These are phyloP conservation scores for Senecio squalidus DNA, from an alignment of 140 eudicot species.

Conservation along the genomic window DNA sequence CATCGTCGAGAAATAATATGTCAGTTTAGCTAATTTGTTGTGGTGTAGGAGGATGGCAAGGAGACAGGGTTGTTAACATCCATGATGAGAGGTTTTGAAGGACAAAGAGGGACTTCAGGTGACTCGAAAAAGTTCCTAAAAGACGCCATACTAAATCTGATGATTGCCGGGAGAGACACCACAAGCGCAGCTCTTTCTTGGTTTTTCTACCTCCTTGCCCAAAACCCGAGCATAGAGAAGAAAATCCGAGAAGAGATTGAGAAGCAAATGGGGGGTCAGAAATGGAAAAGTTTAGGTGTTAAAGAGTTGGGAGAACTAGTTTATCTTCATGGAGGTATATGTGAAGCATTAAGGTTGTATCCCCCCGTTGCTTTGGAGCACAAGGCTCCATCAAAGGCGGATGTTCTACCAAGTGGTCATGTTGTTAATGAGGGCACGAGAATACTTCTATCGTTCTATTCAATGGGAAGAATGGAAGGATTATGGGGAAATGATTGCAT, in stretches of 20 bases:
- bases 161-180: conserved; percentile 50
- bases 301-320: conserved; percentile 18
- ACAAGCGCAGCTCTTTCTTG: too few species aligned
- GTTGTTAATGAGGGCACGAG: conserved; percentile 11
- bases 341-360: too few species aligned
- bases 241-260: too few species aligned
- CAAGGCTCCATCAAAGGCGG: conserved; percentile 24
- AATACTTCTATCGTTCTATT: conserved; percentile 24
- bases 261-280: not conserved
- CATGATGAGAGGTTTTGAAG: not conserved
- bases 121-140: conserved; percentile 24
- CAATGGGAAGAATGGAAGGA: conserved; percentile 18
- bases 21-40: not conserved
- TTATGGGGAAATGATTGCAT: conserved; percentile 35
- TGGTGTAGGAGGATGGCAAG: not conserved
- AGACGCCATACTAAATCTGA: conserved; percentile 25
- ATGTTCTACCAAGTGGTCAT: conserved; percentile 46
- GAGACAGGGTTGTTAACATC: not conserved
- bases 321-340: conserved; percentile 41
- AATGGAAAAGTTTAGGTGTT: not conserved
- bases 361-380: conserved; percentile 50
- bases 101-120: conserved; percentile 8
- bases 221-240: conserved; percentile 21
- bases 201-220: conserved; percentile 32
- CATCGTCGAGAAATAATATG: not conserved